Conservation (phyloP, 352 stramenopile species). For the Pythium sp. region DNA sequence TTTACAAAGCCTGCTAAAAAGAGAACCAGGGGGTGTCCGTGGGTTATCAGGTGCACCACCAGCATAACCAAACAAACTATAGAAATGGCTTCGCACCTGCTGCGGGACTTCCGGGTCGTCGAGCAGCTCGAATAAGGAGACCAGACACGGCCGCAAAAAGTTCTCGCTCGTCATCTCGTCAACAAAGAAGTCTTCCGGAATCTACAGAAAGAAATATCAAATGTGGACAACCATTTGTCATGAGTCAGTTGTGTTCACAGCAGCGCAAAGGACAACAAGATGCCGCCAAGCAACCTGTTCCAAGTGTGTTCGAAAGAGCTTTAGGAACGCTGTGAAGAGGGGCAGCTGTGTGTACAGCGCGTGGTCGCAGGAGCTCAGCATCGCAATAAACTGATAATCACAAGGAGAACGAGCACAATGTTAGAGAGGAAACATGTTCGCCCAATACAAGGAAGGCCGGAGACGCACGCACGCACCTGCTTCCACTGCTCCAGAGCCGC, state of each 20-base stretch:
- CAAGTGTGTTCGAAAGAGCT: slow-evolving; percentile 52
- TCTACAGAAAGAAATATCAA: slow-evolving; percentile 23
- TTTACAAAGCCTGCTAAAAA: not conserved
- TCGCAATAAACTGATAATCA: slow-evolving; percentile 50
- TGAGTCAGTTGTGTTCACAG: not conserved
- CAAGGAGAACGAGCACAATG: not conserved
- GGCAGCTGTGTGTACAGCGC: slow-evolving; percentile 33
- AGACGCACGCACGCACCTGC: slow-evolving; percentile 36
- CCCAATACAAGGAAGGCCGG: not conserved
- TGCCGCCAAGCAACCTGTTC: slow-evolving; percentile 32
- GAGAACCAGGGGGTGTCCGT: too few species aligned
- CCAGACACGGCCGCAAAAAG: slow-evolving; percentile 57
- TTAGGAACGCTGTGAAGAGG: slow-evolving; percentile 62
- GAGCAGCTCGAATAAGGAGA: slow-evolving; percentile 65
- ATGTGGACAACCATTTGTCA: not conserved
- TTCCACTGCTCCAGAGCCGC: slow-evolving; percentile 93
- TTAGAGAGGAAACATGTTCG: not conserved
- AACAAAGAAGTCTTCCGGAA: slow-evolving; percentile 69
- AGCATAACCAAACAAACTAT: not conserved
- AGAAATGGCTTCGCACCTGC: slow-evolving; percentile 23
- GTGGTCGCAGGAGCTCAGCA: slow-evolving; percentile 63
- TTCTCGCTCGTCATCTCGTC: slow-evolving; percentile 58
- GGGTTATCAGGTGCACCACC: slow-evolving; percentile 4
- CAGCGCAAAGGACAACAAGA: not conserved
- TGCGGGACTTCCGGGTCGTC: slow-evolving; percentile 35